Percentiles rank a stretch among this genome's conserved stretches.
phyloP scores from a whole-genome alignment of 1,139 yeast genomes.

The Sugiyamaella castrensis region DNA sequence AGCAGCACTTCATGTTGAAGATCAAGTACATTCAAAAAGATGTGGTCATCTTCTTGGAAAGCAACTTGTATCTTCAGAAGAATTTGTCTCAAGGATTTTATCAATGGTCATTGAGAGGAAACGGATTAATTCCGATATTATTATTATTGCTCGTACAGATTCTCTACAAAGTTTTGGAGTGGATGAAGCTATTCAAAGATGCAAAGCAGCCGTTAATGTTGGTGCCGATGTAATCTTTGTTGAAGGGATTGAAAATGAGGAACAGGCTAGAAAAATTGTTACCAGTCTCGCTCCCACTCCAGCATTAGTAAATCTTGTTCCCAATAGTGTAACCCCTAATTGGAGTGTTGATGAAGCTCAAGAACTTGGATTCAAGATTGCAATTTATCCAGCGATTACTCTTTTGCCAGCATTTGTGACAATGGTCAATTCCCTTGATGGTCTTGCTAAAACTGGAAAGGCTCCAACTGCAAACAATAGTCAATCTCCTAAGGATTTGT shows the following conservation, averaged over 20 bases:
- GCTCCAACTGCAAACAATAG: slow-evolving; percentile 1
- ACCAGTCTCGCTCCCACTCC: slow-evolving; percentile 13
- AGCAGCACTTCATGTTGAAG: slow-evolving; percentile 20
- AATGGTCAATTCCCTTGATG: slow-evolving; percentile 8
- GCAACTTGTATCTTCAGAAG: slow-evolving; percentile 15
- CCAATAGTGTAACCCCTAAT: slow-evolving; percentile 17
- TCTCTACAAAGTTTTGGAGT: slow-evolving; percentile 16
- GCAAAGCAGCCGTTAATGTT: slow-evolving; percentile 10
- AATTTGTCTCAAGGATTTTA: slow-evolving; percentile 13
- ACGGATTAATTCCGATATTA: slow-evolving; percentile 13
- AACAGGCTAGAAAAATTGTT: slow-evolving; percentile 15
- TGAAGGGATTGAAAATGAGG: slow-evolving; percentile 16
- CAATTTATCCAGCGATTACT: slow-evolving; percentile 16
- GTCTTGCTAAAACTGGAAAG: slow-evolving; percentile 2
- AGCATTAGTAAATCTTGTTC: slow-evolving; percentile 15
- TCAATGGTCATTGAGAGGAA: slow-evolving; percentile 19
- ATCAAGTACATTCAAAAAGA: slow-evolving; percentile 16
- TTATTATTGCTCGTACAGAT: slow-evolving; percentile 19
- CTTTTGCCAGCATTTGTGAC: slow-evolving; percentile 12
- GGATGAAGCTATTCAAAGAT: slow-evolving; percentile 17
- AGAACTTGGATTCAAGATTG: slow-evolving; percentile 17
- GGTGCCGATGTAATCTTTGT: slow-evolving; percentile 20
- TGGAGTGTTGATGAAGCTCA: slow-evolving; percentile 13
- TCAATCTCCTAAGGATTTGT: slow-evolving; percentile 13
- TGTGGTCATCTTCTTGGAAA: slow-evolving; percentile 20